Evolutionary conservation across 2,329 filamentous ascomycete species (phyloP), one percentile per base, ranked within the genome.

Genomic region (Penicillium oxalicum): DNA sequence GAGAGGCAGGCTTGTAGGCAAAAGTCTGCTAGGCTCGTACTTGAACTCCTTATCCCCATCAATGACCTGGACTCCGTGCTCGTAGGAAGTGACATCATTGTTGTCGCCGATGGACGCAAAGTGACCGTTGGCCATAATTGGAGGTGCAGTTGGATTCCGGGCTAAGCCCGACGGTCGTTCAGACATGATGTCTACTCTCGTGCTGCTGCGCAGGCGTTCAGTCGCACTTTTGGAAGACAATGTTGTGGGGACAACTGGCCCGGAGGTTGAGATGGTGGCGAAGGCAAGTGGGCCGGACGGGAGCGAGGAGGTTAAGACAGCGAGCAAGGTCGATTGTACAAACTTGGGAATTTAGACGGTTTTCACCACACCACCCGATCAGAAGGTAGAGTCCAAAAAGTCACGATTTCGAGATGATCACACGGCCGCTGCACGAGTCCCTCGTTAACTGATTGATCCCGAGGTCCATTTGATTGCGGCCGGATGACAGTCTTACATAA

Each of bases 31-130:
- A 44, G 43, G 47, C 43, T 65, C 86, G 56, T 80, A 95, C 90
- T 95, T 97, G 82, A 96, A 98, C 62, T 88, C 80, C 76, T 97
- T 97, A 66, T 94, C 85, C 74, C 91, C 91, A 68, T 96, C 89
- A 66, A 98, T 88, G 61, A 98, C 90, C 74, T 98, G 93, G 65
- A 97, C 88, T 66, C 93, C 93, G 80, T 95, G 87, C 65, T 90
- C 87, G 70, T 91, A 97, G 34, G 63, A 63, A 29, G 61, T 61
- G 50, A 63, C 62, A 44, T 70, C 63, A 43, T 61, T 61, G 42
- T 65, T 63, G 53, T 67, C 67, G 47, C 69, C 70, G 47, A 68
- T 60, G 40, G 70, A 64, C 48, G 72, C 71, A 60, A 75, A 72
- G 58, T 75, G 72, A 39, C 71, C 72, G 58, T 75, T 75, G 39